These are phyloP conservation scores for Inga laurina DNA, from an alignment of 306 rosid genomes.

Conservation along the genomic window DNA sequence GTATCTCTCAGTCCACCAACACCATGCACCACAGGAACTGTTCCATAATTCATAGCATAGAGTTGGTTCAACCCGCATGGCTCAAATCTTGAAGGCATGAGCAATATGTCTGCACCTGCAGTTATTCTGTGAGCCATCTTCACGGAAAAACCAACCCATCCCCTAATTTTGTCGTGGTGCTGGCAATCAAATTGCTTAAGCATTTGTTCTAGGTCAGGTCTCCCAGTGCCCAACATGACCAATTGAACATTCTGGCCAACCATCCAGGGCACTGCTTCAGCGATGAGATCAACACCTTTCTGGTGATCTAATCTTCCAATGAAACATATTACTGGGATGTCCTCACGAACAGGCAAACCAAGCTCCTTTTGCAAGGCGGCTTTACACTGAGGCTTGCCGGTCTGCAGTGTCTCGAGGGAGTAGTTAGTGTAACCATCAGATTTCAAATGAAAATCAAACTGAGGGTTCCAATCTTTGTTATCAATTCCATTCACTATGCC, in stretches of 20 bases:
- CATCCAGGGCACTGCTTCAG: conserved; percentile 91
- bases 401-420: conserved; percentile 64
- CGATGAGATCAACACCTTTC: conserved; percentile 92
- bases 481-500: conserved; percentile 97
- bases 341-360: conserved; percentile 74
- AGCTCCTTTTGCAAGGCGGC: conserved; percentile 90
- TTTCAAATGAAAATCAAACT: conserved; percentile 60
- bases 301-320: conserved; percentile 90
- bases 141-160: conserved; percentile 96
- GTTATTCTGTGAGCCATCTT: conserved; percentile 90
- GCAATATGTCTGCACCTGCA: conserved; percentile 83
- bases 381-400: conserved; percentile 84
- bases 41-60: conserved; percentile 91
- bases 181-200: conserved; percentile 56
- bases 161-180: conserved; percentile 59
- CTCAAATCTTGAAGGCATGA: conserved; percentile 97
- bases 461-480: conserved; percentile 81
- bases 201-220: conserved; percentile 83
- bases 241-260: conserved; percentile 81
- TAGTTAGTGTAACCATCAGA: conserved; percentile 91
- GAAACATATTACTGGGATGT: conserved; percentile 71
- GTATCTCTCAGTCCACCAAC: conserved; percentile 96
- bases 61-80: conserved; percentile 97
- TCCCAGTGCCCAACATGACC: conserved; percentile 86
- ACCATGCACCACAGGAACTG: conserved; percentile 90